Base-by-base conservation (phyloP, 495 filamentous ascomycete species). In the Xylaria nigripes region DNA sequence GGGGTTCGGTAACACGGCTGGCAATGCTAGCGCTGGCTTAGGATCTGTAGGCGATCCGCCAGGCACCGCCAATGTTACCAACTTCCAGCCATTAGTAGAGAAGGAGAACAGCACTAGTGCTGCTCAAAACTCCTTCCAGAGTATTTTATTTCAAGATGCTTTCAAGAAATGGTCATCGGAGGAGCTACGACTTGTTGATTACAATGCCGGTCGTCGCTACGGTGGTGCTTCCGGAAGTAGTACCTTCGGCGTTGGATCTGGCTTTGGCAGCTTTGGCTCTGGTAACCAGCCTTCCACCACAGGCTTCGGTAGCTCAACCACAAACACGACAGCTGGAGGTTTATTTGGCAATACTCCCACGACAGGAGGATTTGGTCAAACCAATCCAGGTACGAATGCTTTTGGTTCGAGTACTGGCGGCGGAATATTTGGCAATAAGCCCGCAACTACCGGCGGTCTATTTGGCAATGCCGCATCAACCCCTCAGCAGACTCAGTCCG, bases 121-220 rank as follows among this genome's bases (percentile, higher is more conserved):
- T 5, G 79, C 65, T 29, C 72, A 76, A 41, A 88, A 86, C 63
- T 78, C 86, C 22, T 98, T 83, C 64, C 92, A 97, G 66, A 95
- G 85, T 60, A 86, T 98, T 56, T 80, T 81, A 13, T 94, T 95
- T 60, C 85, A 86, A 77, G 83, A 83, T 44, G 81, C 89, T 0
- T 97, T 96, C 71, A 81, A 80, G 65, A 90, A 90, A 56, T 96
- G 81, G 69, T 96, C 89, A 4, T 81, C 87, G 32, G 93, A 98
- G 67, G 93, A 98, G 68, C 70, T 98, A 43, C 81, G 93, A 63
- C 68, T 95, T 51, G 88, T 80, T 30, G 93, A 98, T 71, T 98
- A 97, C 70, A 80, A 83, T 50, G 84, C 88, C 73, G 93, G 93
- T 22, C 81, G 93, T 52, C 82, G 84, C 32, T 86, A 76, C 59